Conservation (phyloP, 805 yeast genomes). For the Zygosaccharomyces lentus region DNA sequence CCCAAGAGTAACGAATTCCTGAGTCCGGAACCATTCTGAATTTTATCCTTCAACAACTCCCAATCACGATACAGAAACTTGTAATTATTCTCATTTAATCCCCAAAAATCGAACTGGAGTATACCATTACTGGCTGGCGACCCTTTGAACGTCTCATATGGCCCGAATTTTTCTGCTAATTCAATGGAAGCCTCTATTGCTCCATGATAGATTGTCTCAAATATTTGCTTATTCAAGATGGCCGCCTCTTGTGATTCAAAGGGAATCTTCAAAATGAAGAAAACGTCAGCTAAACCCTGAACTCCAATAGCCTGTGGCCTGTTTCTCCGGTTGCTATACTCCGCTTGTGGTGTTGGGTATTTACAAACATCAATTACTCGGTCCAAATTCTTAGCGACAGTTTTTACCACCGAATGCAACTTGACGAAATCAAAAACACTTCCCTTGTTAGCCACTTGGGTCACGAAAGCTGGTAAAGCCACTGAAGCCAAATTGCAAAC, state of each 20-base stretch:
- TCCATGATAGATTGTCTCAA: slow-evolving; percentile 94
- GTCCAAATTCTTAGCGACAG: slow-evolving; percentile 71
- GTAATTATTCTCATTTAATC: slow-evolving; percentile 35
- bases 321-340: slow-evolving; percentile 65
- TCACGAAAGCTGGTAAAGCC: slow-evolving; percentile 75
- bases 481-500: slow-evolving; percentile 91
- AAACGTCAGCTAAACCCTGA: slow-evolving; percentile 92
- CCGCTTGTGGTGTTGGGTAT: slow-evolving; percentile 78
- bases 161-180: slow-evolving; percentile 62
- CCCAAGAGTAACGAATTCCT: slow-evolving; percentile 86
- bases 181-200: slow-evolving; percentile 84
- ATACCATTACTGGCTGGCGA: slow-evolving; percentile 86
- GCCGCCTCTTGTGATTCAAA: slow-evolving; percentile 83
- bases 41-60: slow-evolving; percentile 57
- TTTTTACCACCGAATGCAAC: slow-evolving; percentile 72
- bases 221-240: slow-evolving; percentile 71
- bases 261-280: slow-evolving; percentile 73
- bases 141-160: slow-evolving; percentile 68
- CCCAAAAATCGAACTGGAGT: slow-evolving; percentile 87
- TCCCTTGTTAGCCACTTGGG: slow-evolving; percentile 39
- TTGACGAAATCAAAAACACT: slow-evolving; percentile 61
- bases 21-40: slow-evolving; percentile 58
- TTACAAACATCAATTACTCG: slow-evolving; percentile 73
- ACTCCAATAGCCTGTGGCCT: slow-evolving; percentile 94
- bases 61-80: slow-evolving; percentile 70